Percentiles rank a stretch among this genome's conserved stretches.
Conservation (phyloP, 352 stramenopile genomes). For the Phytopythium cucurbitacearum region DNA sequence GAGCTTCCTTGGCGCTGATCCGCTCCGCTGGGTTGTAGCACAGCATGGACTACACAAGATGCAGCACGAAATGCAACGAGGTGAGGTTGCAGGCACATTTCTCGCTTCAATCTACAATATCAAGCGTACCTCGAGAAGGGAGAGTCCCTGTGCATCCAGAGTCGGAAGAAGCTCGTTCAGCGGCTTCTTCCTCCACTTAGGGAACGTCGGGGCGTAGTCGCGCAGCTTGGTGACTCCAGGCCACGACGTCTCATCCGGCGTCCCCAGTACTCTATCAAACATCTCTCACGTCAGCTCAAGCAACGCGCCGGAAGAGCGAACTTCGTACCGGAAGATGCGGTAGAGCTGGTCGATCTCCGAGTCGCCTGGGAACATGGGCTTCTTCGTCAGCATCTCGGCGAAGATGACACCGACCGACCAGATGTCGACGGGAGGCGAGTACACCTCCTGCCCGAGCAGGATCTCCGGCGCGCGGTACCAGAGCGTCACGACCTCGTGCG, state of each 20-base stretch:
- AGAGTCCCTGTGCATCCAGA: slow-evolving; percentile 48
- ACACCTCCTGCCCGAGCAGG: slow-evolving; percentile 91
- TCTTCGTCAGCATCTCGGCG: slow-evolving; percentile 81
- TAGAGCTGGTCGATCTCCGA: slow-evolving; percentile 89
- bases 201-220: slow-evolving; percentile 95
- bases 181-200: slow-evolving; percentile 93
- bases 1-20: slow-evolving; percentile 79
- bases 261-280: slow-evolving; percentile 85
- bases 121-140: slow-evolving; percentile 53
- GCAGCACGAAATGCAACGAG: slow-evolving; percentile 1
- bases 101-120: neutral
- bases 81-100: neutral
- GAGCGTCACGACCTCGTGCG: slow-evolving; percentile 98
- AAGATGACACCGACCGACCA: slow-evolving; percentile 88
- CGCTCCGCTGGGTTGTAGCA: slow-evolving; percentile 61
- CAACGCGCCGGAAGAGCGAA: neutral
- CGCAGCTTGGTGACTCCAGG: slow-evolving; percentile 94
- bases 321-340: slow-evolving; percentile 70
- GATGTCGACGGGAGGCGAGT: slow-evolving; percentile 84
- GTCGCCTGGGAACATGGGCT: slow-evolving; percentile 76
- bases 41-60: slow-evolving; percentile 48
- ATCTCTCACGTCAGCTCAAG: neutral
- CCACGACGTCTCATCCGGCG: slow-evolving; percentile 95
- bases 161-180: slow-evolving; percentile 61
- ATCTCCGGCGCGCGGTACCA: slow-evolving; percentile 99